Base-by-base conservation (phyloP, 1,284 basidiomycete genomes). In the Microstroma glucosiphilum region DNA sequence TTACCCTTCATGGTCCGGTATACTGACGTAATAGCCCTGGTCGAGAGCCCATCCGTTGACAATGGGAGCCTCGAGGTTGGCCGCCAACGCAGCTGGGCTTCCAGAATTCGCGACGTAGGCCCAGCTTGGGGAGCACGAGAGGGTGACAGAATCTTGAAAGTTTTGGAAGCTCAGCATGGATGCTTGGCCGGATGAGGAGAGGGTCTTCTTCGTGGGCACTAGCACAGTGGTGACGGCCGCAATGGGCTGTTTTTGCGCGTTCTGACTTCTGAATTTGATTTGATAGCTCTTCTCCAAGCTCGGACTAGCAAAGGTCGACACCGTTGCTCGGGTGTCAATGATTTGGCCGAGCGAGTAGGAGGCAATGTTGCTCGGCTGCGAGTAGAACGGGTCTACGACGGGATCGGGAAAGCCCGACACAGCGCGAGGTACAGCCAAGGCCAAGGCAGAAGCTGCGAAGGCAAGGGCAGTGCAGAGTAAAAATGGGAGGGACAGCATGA, bases 1-100 rank as follows among this genome's bases (percentile, higher is more conserved):
- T 59, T 51, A 40, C 75, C 75, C 48, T 25, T 74, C 69, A 61
- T 72, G 68, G 57, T 78, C 76, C 21, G 75, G 54, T 12, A 68
- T 65, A 21, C 70, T 69, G 8, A 76, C 75, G 53, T 76, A 69
- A 66, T 69, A 76, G 56, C 75, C 75, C 42, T 70, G 58, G 17
- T 65, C 30, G 1, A 75, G 58, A 6, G 73, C 71, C 67, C 67
- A 71, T 42, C 65, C 46, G 58, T 69, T 62, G 53, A 60, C 42
- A 59, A 71, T 64, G 21, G 69, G 65, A 26, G 55, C 43, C 41
- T 62, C 41, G 40, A 62, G 21, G 23, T 43, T 40, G 23, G 59
- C 53, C 15, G 48, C 13, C 23, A 51, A 21, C 37, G 19, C 42
- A 17, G 37, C 43, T 19, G n/a, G 6, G 4, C 25, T 25, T 9